These are phyloP conservation scores for Yamadazyma dendronema DNA, from an alignment of 1,139 yeast genomes.

Conservation along the genomic window DNA sequence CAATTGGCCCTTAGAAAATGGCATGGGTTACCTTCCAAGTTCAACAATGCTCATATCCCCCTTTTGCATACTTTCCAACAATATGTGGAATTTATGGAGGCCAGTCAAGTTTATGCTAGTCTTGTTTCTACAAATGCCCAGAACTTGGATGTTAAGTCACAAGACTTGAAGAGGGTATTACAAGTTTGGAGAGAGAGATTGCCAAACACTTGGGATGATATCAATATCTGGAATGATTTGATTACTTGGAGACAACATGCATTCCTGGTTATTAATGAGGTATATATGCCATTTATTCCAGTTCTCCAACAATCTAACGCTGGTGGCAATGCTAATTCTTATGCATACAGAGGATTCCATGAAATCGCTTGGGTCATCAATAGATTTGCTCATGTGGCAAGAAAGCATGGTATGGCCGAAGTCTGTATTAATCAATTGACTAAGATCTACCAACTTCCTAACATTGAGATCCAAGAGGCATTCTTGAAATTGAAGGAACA, in stretches of 20 bases:
- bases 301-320: constrained; percentile 74
- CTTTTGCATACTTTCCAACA: constrained; percentile 94
- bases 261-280: constrained; percentile 93
- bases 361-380: constrained; percentile 99
- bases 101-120: constrained; percentile 89
- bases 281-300: constrained; percentile 89
- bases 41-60: constrained; percentile 86
- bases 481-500: constrained; percentile 93
- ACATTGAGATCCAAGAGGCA: constrained; percentile 97
- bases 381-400: constrained; percentile 96
- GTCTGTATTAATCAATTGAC: constrained; percentile 93
- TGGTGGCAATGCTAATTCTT: constrained; percentile 76
- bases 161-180: constrained; percentile 87
- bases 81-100: constrained; percentile 96
- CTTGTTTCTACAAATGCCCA: constrained; percentile 88
- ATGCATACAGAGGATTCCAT: constrained; percentile 96
- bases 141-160: constrained; percentile 87
- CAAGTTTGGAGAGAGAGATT: constrained; percentile 98
- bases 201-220: constrained; percentile 97
- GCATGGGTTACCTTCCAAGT: constrained; percentile 81
- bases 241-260: constrained; percentile 99
- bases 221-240: constrained; percentile 94
- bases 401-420: constrained; percentile 95
- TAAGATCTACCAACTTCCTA: constrained; percentile 92
- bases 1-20: constrained; percentile 90